Percentiles rank a stretch among this genome's conserved stretches.
Evolutionary conservation across 306 rosid genomes (phyloP).

Genomic region (Clitoria ternatea): DNA sequence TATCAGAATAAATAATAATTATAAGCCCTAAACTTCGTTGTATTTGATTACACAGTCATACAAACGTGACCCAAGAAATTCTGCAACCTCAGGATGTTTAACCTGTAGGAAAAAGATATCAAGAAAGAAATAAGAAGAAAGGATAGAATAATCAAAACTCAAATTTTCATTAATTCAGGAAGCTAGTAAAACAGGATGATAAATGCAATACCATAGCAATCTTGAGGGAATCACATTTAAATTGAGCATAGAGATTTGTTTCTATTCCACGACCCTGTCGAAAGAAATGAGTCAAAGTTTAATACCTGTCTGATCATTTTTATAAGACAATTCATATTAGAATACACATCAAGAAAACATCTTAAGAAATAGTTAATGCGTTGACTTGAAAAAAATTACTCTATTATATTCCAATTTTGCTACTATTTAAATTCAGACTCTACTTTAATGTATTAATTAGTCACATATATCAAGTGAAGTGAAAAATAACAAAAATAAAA

Average conservation of each 20-base stretch:
- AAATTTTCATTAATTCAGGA: neutral
- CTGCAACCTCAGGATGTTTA: conserved; percentile 88
- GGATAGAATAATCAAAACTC: neutral
- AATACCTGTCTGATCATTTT: too few species aligned
- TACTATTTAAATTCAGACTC: too few species aligned
- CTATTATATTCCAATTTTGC: too few species aligned
- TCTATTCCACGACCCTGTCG: conserved; percentile 92
- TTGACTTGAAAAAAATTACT: too few species aligned
- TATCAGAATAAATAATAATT: conserved; percentile 15
- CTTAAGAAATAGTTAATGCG: too few species aligned
- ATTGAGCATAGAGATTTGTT: conserved; percentile 86
- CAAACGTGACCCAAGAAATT: conserved; percentile 87
- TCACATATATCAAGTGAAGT: too few species aligned
- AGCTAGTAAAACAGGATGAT: neutral
- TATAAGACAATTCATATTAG: too few species aligned
- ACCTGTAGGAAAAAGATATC: conserved; percentile 44
- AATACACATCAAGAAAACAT: too few species aligned
- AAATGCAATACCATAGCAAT: conserved; percentile 70
- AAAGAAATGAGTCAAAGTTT: conserved; percentile 13
- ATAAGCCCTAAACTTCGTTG: conserved; percentile 51
- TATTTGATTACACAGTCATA: conserved; percentile 87
- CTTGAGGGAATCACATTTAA: conserved; percentile 88
- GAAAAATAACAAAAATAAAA: too few species aligned
- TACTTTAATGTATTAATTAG: too few species aligned
- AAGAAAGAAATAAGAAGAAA: neutral